phyloP scores from a whole-genome alignment of 495 filamentous ascomycete genomes.

The Delitschia confertaspora region DNA sequence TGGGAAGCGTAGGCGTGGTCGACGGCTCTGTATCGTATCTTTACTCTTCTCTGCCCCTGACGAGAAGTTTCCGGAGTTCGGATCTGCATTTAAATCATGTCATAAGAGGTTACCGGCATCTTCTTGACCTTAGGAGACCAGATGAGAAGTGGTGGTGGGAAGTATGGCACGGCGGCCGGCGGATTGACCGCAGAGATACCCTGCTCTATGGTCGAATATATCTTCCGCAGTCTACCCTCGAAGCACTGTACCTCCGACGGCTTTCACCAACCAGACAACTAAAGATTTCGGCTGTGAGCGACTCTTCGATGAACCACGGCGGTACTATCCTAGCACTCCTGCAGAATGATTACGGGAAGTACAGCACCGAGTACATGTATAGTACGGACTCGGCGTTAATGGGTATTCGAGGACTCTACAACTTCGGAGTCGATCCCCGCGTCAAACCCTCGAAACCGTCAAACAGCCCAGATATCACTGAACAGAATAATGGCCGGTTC shows the following conservation, averaged over 20 bases:
- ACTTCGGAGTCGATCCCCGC: slow-evolving; percentile 77
- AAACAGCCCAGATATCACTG: slow-evolving; percentile 12
- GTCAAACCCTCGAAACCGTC: slow-evolving; percentile 20
- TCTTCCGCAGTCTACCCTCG: slow-evolving; percentile 71
- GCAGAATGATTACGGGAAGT: slow-evolving; percentile 82
- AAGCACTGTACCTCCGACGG: slow-evolving; percentile 78
- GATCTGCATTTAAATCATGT: slow-evolving; percentile 55
- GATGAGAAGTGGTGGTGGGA: slow-evolving; percentile 45
- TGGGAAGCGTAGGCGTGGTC: slow-evolving; percentile 75
- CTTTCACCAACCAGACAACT: slow-evolving; percentile 71
- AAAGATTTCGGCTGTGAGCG: slow-evolving; percentile 73
- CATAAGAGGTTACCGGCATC: slow-evolving; percentile 60
- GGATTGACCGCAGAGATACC: slow-evolving; percentile 45
- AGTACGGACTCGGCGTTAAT: slow-evolving; percentile 86
- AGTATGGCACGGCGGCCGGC: slow-evolving; percentile 41
- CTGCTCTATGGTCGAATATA: slow-evolving; percentile 86
- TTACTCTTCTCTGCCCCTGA: slow-evolving; percentile 70
- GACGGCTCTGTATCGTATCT: slow-evolving; percentile 89
- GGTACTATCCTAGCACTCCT: slow-evolving; percentile 69
- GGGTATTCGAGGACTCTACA: slow-evolving; percentile 82
- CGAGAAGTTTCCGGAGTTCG: slow-evolving; percentile 45
- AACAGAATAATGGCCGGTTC: slow-evolving; percentile 33
- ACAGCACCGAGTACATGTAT: slow-evolving; percentile 81
- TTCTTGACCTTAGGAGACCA: slow-evolving; percentile 45
- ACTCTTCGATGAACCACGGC: slow-evolving; percentile 60